Evolutionary conservation across 176 grass and related monocot species (phyloP), one percentile per base, ranked within the genome.

Genomic region (Oryza longistaminata): DNA sequence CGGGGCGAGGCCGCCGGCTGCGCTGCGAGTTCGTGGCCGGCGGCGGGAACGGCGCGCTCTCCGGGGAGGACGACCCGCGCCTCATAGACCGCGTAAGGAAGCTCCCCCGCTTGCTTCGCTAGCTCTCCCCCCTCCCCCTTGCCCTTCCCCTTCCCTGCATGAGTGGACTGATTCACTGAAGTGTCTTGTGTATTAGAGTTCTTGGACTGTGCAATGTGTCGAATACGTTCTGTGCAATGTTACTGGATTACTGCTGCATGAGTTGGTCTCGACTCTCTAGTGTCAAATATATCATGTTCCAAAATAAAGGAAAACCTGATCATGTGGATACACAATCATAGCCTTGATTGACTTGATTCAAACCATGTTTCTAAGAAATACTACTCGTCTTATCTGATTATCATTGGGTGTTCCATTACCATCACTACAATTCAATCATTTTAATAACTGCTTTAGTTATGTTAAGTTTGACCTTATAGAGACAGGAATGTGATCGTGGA

Each of bases 21-120:
- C 89, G 89, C 21, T 98, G 90, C 86, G 91, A 95, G 91, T 88
- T 92, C 74, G 85, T 95, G 69, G 66, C 83, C 45, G 91, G 91
- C 70, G 91, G 90, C 13, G 93, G 90, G 19, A 99, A 99, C 77
- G 93, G 88, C 69, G 91, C 89, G 50, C 90, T 95, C 70, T 88
- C 88, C 19, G 86, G 93, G 21, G 93, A 94, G 93, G 76, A 85
- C 2, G 90, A 93, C 79, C 84, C 87, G 81, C 90, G 92, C 6
- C 34, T 87, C 25, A 37, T 89, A 9, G 96, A 95, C 67, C 91
- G 91, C 70, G 96, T 98, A 85, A 89, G 81, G 42, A 55, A 46
- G 1, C 13, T 19, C 29, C 72, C 29, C 76, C 31, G 5, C 42
- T 33, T 65, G 6, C 53, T 73, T 45, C 0, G 9, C 33, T 73